Evolutionary conservation across 306 rosid species (phyloP).

Genomic region (Lathyrus oleraceus): DNA sequence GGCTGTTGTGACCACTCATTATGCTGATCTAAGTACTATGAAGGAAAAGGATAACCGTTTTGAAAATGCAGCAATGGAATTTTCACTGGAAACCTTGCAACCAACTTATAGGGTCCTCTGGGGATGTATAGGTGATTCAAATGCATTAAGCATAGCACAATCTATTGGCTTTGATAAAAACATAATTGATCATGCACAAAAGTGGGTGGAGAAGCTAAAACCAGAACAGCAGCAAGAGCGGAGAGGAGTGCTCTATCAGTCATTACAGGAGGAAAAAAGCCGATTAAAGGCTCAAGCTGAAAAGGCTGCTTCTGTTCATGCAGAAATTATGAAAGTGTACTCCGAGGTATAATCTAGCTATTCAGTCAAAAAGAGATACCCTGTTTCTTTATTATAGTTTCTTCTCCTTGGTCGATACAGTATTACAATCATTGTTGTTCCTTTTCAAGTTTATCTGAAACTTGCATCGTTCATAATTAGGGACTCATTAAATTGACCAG

Average conservation of each 20-base stretch:
- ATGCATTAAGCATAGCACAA: conserved; percentile 84
- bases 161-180: conserved; percentile 72
- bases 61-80: conserved; percentile 95
- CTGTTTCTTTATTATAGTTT: conserved; percentile 29
- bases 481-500: conserved; percentile 16
- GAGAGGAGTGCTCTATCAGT: conserved; percentile 72
- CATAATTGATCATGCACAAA: conserved; percentile 58
- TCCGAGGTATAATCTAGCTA: conserved; percentile 57
- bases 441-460: conserved; percentile 28
- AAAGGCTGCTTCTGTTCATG: conserved; percentile 66
- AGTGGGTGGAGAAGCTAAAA: conserved; percentile 72
- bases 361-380: conserved; percentile 24
- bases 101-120: conserved; percentile 88
- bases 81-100: conserved; percentile 67
- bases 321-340: conserved; percentile 59
- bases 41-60: conserved; percentile 71
- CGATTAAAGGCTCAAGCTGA: conserved; percentile 67
- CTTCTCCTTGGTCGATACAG: conserved; percentile 25
- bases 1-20: conserved; percentile 94
- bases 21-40: conserved; percentile 75
- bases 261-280: conserved; percentile 72
- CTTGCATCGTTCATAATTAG: conserved; percentile 24
- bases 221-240: conserved; percentile 87
- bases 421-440: conserved; percentile 20
- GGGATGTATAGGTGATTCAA: conserved; percentile 91